Evolutionary conservation across 805 yeast species (phyloP).

Genomic region (Suhomyces emberorum): DNA sequence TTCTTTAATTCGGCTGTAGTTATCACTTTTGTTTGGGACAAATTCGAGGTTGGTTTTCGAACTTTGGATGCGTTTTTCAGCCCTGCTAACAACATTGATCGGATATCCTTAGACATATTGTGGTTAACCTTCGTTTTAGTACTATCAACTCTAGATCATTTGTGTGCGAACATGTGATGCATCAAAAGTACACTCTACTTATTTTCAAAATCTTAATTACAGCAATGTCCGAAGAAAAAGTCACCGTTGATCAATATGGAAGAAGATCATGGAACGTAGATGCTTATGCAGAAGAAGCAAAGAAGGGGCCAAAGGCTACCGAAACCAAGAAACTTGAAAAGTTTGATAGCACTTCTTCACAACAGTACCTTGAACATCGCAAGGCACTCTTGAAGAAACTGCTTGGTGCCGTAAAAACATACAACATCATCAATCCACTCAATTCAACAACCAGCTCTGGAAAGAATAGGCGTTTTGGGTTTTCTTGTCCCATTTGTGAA

Average conservation of each 20-base stretch:
- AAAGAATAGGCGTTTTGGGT: slow-evolving; percentile 69
- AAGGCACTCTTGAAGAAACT: slow-evolving; percentile 28
- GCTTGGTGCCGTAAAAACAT: slow-evolving; percentile 31
- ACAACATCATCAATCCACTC: slow-evolving; percentile 30
- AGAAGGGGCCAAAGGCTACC: slow-evolving; percentile 16
- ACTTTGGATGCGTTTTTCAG: background rate
- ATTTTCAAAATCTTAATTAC: background rate
- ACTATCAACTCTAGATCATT: too few species aligned
- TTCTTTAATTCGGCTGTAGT: too few species aligned
- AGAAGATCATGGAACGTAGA: slow-evolving; percentile 72
- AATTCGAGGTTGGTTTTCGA: background rate
- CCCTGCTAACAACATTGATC: slow-evolving; percentile 1
- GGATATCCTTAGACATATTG: slow-evolving; percentile 2
- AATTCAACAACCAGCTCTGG: slow-evolving; percentile 15
- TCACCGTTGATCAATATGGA: slow-evolving; percentile 49
- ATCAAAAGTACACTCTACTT: background rate
- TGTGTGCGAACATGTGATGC: background rate
- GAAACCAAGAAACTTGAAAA: slow-evolving; percentile 6
- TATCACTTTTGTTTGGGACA: background rate
- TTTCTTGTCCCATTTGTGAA: slow-evolving; percentile 77
- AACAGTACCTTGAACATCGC: slow-evolving; percentile 26
- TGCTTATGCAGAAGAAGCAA: slow-evolving; percentile 53
- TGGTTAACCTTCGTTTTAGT: too few species aligned
- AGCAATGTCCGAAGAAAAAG: slow-evolving; percentile 15
- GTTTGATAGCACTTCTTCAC: slow-evolving; percentile 14